These are phyloP conservation scores for Beauveria bassiana DNA, from an alignment of 2,329 filamentous ascomycete genomes.

Conservation along the genomic window DNA sequence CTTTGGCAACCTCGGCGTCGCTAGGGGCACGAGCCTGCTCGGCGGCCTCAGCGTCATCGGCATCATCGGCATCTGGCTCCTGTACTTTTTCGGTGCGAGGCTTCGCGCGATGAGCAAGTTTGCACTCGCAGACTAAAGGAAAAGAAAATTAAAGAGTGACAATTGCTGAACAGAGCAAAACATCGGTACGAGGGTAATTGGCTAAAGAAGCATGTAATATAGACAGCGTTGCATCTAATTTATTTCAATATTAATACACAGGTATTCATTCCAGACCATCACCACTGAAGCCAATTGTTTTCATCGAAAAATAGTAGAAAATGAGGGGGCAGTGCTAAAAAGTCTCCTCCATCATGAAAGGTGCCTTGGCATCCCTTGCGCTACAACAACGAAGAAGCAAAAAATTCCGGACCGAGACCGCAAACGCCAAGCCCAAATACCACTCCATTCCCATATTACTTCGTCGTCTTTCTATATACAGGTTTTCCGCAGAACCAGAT, in stretches of 20 bases:
- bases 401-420: background rate
- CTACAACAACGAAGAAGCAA: background rate
- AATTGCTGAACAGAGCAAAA: background rate
- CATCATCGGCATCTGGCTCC: constrained; percentile 49
- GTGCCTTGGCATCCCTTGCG: background rate
- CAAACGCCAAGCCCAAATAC: background rate
- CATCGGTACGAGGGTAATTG: background rate
- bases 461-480: background rate
- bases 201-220: background rate
- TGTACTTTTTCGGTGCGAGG: constrained; percentile 49
- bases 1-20: constrained; percentile 52
- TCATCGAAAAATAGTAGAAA: background rate
- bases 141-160: background rate
- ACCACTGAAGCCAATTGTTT: background rate
- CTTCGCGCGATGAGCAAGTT: constrained; percentile 52
- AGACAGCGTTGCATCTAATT: constrained; percentile 1
- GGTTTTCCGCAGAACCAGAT: background rate
- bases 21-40: constrained; percentile 47
- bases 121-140: constrained; percentile 29
- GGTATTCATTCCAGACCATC: background rate
- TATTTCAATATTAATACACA: background rate
- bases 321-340: background rate
- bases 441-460: background rate
- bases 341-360: background rate
- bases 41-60: constrained; percentile 46